Conservation (phyloP, 176 grass and related monocot species). For the Avena atlantica region DNA sequence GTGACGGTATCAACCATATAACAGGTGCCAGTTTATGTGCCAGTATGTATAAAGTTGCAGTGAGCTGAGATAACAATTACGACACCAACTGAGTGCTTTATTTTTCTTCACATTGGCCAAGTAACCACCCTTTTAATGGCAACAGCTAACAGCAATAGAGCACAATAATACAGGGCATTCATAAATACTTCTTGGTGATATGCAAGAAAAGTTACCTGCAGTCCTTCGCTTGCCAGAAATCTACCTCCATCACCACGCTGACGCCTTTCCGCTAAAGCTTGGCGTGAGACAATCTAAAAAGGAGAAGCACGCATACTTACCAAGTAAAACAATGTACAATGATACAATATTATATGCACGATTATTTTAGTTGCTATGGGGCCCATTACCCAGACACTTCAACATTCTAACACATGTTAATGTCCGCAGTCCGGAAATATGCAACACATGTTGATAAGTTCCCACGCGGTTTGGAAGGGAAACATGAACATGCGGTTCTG, state of each 20-base stretch:
- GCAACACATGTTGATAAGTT: neutral
- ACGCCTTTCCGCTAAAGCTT: slow-evolving; percentile 71
- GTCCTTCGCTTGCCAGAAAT: slow-evolving; percentile 62
- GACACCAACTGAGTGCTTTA: neutral
- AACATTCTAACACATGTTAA: slow-evolving; percentile 24
- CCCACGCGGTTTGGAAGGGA: neutral
- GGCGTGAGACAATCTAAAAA: slow-evolving; percentile 71
- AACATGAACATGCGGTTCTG: neutral
- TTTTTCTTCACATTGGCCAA: slow-evolving; percentile 18
- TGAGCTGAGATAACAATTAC: neutral
- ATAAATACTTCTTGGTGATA: slow-evolving; percentile 28
- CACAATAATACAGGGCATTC: slow-evolving; percentile 11
- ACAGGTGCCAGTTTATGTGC: neutral
- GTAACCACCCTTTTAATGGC: neutral
- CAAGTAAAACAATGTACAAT: slow-evolving; percentile 13
- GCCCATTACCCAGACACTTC: neutral
- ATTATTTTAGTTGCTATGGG: slow-evolving; percentile 9
- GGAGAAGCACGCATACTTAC: slow-evolving; percentile 35
- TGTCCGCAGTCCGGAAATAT: neutral
- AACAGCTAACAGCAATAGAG: neutral
- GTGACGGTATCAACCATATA: neutral
- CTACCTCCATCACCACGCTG: slow-evolving; percentile 73
- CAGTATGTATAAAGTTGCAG: neutral
- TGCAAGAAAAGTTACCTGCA: slow-evolving; percentile 46
- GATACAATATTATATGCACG: neutral